A percentile compares a stretch with the other conserved stretches of the same genome.
Evolutionary conservation across 495 filamentous ascomycete genomes (phyloP).

Genomic region (Xylaria curta): DNA sequence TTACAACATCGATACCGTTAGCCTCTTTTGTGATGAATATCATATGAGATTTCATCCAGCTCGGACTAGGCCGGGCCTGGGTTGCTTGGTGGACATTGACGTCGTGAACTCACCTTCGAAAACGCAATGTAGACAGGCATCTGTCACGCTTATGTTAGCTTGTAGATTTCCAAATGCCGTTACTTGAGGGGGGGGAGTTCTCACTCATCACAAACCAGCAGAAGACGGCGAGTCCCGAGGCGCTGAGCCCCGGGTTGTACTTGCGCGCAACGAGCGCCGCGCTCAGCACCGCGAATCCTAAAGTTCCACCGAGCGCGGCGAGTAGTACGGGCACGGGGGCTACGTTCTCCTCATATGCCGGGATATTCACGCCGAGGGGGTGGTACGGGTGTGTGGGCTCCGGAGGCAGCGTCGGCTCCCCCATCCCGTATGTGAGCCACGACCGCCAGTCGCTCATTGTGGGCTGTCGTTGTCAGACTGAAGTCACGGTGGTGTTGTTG

Average conservation of each 20-base stretch:
- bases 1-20: neutral
- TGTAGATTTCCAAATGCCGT: no score
- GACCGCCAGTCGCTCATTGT: conserved; percentile 25
- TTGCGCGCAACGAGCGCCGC: conserved; percentile 50
- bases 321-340: conserved; percentile 57
- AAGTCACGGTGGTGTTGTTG: neutral
- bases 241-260: conserved; percentile 47
- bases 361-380: conserved; percentile 66
- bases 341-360: conserved; percentile 62
- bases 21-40: neutral
- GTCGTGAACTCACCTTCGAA: conserved; percentile 68
- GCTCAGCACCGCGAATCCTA: conserved; percentile 51
- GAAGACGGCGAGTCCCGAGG: conserved; percentile 53
- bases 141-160: no score
- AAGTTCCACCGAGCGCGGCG: conserved; percentile 51
- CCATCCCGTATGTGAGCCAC: conserved; percentile 11
- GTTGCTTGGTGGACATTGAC: neutral
- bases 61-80: neutral
- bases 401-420: conserved; percentile 15
- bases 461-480: neutral
- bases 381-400: conserved; percentile 70
- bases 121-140: conserved; percentile 72
- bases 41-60: neutral
- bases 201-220: conserved; percentile 67
- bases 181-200: conserved; percentile 25